Evolutionary conservation across 1,284 basidiomycete genomes (phyloP).

Genomic region (Hymenochaete sp.): DNA sequence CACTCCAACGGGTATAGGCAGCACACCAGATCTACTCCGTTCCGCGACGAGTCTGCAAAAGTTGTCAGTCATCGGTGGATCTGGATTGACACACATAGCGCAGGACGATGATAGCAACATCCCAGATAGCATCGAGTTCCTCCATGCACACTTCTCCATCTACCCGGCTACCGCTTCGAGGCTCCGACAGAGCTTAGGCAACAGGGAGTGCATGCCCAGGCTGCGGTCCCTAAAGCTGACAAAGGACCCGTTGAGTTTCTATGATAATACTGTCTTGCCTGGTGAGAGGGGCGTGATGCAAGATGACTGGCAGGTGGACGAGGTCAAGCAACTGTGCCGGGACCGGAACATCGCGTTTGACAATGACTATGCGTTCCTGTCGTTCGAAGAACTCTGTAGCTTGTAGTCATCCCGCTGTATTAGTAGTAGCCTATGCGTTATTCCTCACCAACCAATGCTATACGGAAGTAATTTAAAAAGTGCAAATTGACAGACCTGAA

Average conservation of each 20-base stretch:
- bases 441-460: too few relatives aligned
- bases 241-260: slow-evolving; percentile 1
- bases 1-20: neutral
- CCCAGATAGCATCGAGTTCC: neutral
- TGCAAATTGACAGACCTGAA: too few relatives aligned
- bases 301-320: neutral
- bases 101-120: neutral
- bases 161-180: neutral
- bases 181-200: neutral
- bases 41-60: neutral
- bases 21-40: neutral
- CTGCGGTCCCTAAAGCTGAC: neutral
- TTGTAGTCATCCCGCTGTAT: too few relatives aligned
- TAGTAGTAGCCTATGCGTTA: too few relatives aligned
- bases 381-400: slow-evolving; percentile 1
- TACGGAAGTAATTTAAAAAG: too few relatives aligned
- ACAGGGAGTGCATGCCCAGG: neutral
- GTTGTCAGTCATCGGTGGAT: neutral
- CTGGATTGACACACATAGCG: too few relatives aligned
- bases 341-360: neutral
- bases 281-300: neutral
- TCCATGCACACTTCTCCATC: slow-evolving; percentile 5
- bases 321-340: neutral
- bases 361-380: neutral
- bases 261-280: neutral